phyloP scores from a whole-genome alignment of 2,329 filamentous ascomycete species.

The Aspergillus sp. region DNA sequence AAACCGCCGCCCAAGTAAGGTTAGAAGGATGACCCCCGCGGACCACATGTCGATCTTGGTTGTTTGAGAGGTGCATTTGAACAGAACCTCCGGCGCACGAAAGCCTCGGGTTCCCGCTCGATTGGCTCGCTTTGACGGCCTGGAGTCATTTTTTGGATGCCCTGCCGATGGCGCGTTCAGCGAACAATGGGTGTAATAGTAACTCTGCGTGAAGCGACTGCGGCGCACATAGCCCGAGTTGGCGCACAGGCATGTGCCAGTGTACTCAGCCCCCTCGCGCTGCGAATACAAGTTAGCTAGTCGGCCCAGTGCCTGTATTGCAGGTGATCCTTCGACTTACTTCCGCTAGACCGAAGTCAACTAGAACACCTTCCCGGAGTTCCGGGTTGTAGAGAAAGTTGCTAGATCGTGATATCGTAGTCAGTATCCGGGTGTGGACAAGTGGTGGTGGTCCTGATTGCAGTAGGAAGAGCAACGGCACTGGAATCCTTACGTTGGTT shows the following conservation, averaged over 20 bases:
- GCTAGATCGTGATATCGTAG: conserved; percentile 26
- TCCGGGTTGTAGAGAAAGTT: conserved; percentile 92
- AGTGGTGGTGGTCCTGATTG: neutral
- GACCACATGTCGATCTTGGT: conserved; percentile 97
- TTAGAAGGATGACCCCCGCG: conserved; percentile 94
- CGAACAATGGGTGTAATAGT: conserved; percentile 56
- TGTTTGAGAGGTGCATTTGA: conserved; percentile 95
- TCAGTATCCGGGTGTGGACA: conserved; percentile 1
- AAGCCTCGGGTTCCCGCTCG: conserved; percentile 93
- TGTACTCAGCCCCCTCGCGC: conserved; percentile 56
- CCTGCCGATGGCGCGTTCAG: conserved; percentile 53
- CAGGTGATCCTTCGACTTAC: conserved; percentile 25
- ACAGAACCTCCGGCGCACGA: conserved; percentile 90
- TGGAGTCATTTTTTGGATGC: conserved; percentile 86
- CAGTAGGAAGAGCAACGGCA: neutral
- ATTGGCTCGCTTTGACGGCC: conserved; percentile 86
- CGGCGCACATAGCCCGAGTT: conserved; percentile 64
- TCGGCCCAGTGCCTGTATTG: neutral
- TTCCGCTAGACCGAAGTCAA: conserved; percentile 99
- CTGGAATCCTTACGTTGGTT: conserved; percentile 65
- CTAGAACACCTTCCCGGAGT: conserved; percentile 76
- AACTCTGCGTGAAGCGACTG: conserved; percentile 53
- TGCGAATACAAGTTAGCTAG: conserved; percentile 17
- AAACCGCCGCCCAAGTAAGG: conserved; percentile 85
- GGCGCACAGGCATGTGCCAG: conserved; percentile 70